These are phyloP conservation scores for Nitzschia sp. DNA, from an alignment of 108 stramenopile species.

Conservation along the genomic window DNA sequence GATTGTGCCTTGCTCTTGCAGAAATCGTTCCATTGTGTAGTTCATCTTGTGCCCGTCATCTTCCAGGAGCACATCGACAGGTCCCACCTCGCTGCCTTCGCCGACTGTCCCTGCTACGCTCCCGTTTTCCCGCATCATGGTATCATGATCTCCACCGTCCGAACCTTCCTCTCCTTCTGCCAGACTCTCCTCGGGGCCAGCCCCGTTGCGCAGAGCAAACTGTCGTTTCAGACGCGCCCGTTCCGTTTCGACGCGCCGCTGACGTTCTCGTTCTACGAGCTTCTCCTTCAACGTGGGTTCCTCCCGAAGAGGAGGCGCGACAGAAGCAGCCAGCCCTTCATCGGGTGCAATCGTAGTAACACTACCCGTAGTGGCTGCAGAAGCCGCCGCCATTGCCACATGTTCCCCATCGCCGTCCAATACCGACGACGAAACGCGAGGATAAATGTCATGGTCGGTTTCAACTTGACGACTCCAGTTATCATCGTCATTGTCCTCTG, in stretches of 20 bases:
- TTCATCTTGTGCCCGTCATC: constrained; percentile 19
- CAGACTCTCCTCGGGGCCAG: constrained; percentile 13
- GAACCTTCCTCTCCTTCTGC: constrained; percentile 23
- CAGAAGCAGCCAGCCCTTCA: neutral
- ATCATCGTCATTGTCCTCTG: constrained; percentile 36
- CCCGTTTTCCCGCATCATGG: constrained; percentile 23
- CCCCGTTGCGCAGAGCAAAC: constrained; percentile 53
- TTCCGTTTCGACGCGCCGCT: constrained; percentile 73
- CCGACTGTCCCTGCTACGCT: constrained; percentile 54
- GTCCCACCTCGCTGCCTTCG: constrained; percentile 47
- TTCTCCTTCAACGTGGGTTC: constrained; percentile 73
- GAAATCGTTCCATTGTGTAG: constrained; percentile 75
- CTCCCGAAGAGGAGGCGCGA: constrained; percentile 43
- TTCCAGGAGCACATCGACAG: constrained; percentile 32
- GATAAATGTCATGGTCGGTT: constrained; percentile 33
- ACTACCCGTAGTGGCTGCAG: neutral
- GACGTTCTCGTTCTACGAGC: constrained; percentile 74
- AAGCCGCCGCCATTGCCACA: neutral
- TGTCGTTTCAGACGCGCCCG: constrained; percentile 70
- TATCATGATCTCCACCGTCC: constrained; percentile 12
- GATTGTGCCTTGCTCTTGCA: constrained; percentile 40
- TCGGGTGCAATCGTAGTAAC: neutral
- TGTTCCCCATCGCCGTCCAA: constrained; percentile 11
- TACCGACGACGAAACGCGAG: constrained; percentile 10
- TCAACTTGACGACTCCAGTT: constrained; percentile 56